Base-by-base conservation (phyloP, 495 filamentous ascomycete species). In the Hypoxylon fragiforme region DNA sequence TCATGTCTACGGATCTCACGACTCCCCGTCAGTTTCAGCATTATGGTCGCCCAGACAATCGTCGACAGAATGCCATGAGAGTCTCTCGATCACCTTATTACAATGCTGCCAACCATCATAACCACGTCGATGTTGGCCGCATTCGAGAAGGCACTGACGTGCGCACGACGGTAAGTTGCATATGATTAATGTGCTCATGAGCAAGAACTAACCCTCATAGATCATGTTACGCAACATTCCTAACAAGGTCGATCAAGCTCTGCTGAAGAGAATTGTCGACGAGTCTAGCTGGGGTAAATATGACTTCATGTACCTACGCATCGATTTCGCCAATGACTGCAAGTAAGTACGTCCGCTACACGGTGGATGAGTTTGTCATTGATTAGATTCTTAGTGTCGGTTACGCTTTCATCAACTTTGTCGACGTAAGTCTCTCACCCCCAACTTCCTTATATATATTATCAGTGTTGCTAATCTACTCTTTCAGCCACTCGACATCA, bases 211-310 rank as follows among this genome's bases (percentile, higher is more conserved):
- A 46, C 43, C 20, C 4, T 3, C 22, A 31, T 56, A 95, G 90
- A 86, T 98, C 50, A 98, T 98, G 94, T 75, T 97, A 19, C 86
- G 92, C 7, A 97, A 97, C 64, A 94, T 97, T 44, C 94, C 94
- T 3, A 96, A 95, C 71, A 89, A 89, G 63, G 85, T 97, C 54
- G 83, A 89, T 50, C 85, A 88, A 71, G 85, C 86, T 61, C 84
- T 86, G 67, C 73, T 97, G 13, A 94, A 92, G 71, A 67, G 73
- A 0, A 85, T 95, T 54, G 72, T 97, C 14, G 88, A 97, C 67
- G 78, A 87, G 60, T 86, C 83, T 9, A 89, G 85, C 70, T 80
- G 77, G 65, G 89, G 89, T 30, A 85, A 85, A 56, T 97, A 92
- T 65, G 91, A 97, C 63, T 98, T 97, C 71, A 83, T 95, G 74